Conservation (phyloP, 306 rosid species). For the Corylus americana region DNA sequence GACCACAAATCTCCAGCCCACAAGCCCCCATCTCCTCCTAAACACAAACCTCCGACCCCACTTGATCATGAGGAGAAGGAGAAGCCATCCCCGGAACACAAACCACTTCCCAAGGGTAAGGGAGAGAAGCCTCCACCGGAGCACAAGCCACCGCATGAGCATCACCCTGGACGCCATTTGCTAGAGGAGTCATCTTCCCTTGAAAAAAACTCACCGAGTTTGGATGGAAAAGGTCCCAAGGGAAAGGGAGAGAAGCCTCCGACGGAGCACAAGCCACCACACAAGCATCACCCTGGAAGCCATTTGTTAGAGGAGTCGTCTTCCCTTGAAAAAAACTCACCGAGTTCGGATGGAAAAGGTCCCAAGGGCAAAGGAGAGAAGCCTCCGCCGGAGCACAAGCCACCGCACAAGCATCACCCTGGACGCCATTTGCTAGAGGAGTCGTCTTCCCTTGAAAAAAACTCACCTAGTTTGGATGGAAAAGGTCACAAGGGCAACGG, state of each 20-base stretch:
- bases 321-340: neutral
- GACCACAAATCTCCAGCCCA: neutral
- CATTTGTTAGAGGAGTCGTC: neutral
- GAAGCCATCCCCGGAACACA: neutral
- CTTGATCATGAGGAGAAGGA: neutral
- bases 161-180: too few species aligned
- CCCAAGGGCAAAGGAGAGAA: slow-evolving; percentile 1
- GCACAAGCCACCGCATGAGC: too few species aligned
- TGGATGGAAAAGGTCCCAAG: too few species aligned
- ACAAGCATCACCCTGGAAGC: neutral
- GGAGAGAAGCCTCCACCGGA: neutral
- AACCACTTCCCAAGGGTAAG: slow-evolving; percentile 1
- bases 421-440: neutral
- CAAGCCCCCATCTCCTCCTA: neutral
- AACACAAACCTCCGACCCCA: neutral
- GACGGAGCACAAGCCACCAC: neutral
- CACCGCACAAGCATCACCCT: neutral
- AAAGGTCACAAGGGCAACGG: neutral
- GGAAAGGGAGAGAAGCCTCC: slow-evolving; percentile 3
- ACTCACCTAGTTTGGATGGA: neutral
- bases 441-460: neutral
- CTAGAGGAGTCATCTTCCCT: too few species aligned
- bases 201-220: too few species aligned
- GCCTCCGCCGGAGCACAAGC: neutral
- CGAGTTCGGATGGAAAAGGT: too few species aligned